Conservation (phyloP, 768 basidiomycete genomes). For the Tylopilus sp. region DNA sequence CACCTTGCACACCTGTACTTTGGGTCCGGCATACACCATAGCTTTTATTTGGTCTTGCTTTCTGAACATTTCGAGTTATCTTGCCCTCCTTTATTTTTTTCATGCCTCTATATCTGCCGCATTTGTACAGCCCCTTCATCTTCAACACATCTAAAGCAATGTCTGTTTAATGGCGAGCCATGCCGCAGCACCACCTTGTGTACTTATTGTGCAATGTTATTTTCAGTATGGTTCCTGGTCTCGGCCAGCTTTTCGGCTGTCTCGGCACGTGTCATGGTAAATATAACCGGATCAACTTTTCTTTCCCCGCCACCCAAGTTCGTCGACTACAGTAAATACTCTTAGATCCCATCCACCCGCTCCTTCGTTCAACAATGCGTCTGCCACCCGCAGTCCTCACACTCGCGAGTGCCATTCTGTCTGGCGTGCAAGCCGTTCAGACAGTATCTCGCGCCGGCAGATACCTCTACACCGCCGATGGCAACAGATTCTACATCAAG, state of each 20-base stretch:
- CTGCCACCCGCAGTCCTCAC: slow-evolving; percentile 29
- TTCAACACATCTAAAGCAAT: slow-evolving; percentile 39
- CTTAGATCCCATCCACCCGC: slow-evolving; percentile 1
- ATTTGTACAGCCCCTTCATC: slow-evolving; percentile 38
- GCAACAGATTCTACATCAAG: slow-evolving; percentile 84
- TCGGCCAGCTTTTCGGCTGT: too few relatives aligned
- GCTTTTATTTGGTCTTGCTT: slow-evolving; percentile 35
- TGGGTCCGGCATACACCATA: slow-evolving; percentile 59
- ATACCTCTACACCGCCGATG: slow-evolving; percentile 77
- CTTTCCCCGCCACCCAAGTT: neutral
- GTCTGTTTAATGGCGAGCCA: slow-evolving; percentile 38
- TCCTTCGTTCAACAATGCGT: slow-evolving; percentile 25
- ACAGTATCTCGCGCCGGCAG: slow-evolving; percentile 67
- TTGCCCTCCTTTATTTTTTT: slow-evolving; percentile 19
- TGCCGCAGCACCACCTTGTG: slow-evolving; percentile 36
- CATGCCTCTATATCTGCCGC: slow-evolving; percentile 43
- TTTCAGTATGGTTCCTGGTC: too few relatives aligned
- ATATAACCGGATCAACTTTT: neutral
- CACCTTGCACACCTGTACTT: slow-evolving; percentile 65
- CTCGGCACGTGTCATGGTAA: neutral
- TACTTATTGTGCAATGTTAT: slow-evolving; percentile 41
- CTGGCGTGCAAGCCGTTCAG: slow-evolving; percentile 61
- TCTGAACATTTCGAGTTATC: slow-evolving; percentile 30
- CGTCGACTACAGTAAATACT: neutral
- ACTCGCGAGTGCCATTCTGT: slow-evolving; percentile 40